Evolutionary conservation across 208 protist species (phyloP).

Genomic region (Herpetomonas tarakana): DNA sequence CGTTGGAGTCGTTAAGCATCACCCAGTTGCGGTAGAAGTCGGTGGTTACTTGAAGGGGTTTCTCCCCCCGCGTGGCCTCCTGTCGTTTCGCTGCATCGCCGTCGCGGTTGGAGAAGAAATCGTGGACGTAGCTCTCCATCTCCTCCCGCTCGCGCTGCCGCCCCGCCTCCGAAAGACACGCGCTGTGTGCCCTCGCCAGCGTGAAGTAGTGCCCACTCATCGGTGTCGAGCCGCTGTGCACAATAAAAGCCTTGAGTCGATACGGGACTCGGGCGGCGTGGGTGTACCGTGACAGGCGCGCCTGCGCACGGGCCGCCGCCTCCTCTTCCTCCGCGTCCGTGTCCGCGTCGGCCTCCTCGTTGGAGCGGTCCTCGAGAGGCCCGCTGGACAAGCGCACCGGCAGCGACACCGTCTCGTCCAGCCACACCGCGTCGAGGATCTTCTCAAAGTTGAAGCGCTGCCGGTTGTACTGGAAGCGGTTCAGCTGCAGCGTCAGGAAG

Average conservation of each 20-base stretch:
- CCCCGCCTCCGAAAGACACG: background rate
- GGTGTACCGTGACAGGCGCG: background rate
- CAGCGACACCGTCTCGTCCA: conserved; percentile 52
- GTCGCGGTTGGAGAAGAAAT: background rate
- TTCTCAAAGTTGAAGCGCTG: conserved; percentile 34
- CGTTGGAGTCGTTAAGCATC: conserved; percentile 56
- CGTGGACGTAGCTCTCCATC: background rate
- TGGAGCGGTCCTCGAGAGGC: background rate
- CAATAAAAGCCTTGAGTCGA: conserved; percentile 42
- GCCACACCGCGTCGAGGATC: conserved; percentile 35
- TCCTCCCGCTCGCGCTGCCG: background rate
- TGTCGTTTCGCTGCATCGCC: background rate
- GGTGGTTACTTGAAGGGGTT: conserved; percentile 5
- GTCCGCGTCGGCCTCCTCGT: conserved; percentile 7
- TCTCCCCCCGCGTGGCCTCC: background rate
- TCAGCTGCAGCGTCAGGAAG: conserved; percentile 56
- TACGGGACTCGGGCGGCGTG: conserved; percentile 26
- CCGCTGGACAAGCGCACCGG: conserved; percentile 18
- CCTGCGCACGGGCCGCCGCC: background rate
- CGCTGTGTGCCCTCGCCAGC: conserved; percentile 12
- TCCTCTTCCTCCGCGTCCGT: conserved; percentile 8
- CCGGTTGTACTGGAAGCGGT: conserved; percentile 58
- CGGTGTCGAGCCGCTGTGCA: conserved; percentile 67
- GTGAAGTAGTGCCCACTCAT: conserved; percentile 70
- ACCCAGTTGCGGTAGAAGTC: conserved; percentile 34